A percentile compares a stretch with the other conserved stretches of the same genome.
These are phyloP conservation scores for Rubus idaeus DNA, from an alignment of 306 rosid genomes.

Conservation along the genomic window DNA sequence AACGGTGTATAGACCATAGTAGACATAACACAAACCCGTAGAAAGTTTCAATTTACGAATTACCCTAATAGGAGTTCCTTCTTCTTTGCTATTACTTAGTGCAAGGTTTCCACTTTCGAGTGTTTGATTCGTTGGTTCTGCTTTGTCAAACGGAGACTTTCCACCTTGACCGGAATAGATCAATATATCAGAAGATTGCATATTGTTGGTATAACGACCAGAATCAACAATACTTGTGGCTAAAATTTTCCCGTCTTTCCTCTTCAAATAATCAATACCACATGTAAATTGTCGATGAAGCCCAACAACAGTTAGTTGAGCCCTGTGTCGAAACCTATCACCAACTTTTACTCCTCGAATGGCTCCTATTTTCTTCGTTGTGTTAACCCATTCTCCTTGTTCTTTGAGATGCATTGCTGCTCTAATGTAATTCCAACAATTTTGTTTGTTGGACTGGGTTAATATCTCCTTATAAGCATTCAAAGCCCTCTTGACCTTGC, in stretches of 20 bases:
- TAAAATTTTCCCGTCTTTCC: not conserved
- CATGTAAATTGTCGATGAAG: slow-evolving; percentile 25
- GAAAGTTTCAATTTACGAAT: slow-evolving; percentile 9
- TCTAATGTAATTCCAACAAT: not conserved
- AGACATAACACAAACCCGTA: not conserved
- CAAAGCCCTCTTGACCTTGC: slow-evolving; percentile 27
- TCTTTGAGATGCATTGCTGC: slow-evolving; percentile 8
- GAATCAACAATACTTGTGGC: slow-evolving; percentile 49
- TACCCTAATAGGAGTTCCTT: slow-evolving; percentile 35
- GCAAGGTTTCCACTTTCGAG: slow-evolving; percentile 45
- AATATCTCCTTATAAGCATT: not conserved
- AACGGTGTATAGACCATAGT: slow-evolving; percentile 43
- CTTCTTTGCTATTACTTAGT: slow-evolving; percentile 34
- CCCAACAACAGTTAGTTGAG: slow-evolving; percentile 38
- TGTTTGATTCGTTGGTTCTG: slow-evolving; percentile 33
- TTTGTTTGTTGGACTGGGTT: not conserved
- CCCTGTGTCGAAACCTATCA: slow-evolving; percentile 31
- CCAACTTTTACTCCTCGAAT: slow-evolving; percentile 42
- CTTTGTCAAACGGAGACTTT: not conserved
- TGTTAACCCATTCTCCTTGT: slow-evolving; percentile 16
- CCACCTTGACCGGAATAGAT: slow-evolving; percentile 43
- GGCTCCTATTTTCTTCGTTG: slow-evolving; percentile 22
- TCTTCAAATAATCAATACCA: slow-evolving; percentile 42
- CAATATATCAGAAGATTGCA: slow-evolving; percentile 9
- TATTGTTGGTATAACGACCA: slow-evolving; percentile 23